A percentile compares a stretch with the other conserved stretches of the same genome.
These are phyloP conservation scores for Takakia lepidozioides DNA, from an alignment of 225 moss, liverwort and hornwort genomes.

Conservation along the genomic window DNA sequence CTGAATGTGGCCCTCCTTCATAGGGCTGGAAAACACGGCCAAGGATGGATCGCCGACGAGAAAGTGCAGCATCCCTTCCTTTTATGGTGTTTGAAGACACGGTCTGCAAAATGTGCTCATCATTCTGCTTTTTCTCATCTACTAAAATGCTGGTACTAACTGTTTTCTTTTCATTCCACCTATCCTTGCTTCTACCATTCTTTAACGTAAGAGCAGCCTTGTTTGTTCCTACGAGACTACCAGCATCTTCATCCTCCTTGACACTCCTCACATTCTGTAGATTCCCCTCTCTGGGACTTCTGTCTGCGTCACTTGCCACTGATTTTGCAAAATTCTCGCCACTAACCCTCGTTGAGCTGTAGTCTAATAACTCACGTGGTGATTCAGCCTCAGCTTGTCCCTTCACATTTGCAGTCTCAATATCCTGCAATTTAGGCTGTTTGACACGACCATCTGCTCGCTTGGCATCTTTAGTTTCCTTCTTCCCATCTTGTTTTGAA, in stretches of 20 bases:
- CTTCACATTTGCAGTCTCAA: not conserved
- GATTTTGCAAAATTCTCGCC: not conserved
- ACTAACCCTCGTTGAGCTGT: not conserved
- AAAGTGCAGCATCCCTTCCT: slow-evolving; percentile 1
- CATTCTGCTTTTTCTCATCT: not conserved
- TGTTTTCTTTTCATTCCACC: not conserved
- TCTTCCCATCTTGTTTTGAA: slow-evolving; percentile 8
- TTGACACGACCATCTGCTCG: not conserved
- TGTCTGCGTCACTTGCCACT: too few species aligned
- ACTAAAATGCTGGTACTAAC: not conserved
- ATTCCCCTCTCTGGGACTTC: too few species aligned
- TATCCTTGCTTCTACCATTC: not conserved
- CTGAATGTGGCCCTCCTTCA: not conserved
- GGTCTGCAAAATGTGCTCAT: not conserved
- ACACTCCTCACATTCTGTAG: too few species aligned
- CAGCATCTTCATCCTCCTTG: too few species aligned
- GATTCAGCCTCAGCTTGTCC: not conserved
- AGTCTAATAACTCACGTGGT: not conserved
- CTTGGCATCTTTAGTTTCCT: slow-evolving; percentile 8
- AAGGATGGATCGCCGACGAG: slow-evolving; percentile 5
- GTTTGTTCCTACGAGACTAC: too few species aligned
- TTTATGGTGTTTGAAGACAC: not conserved
- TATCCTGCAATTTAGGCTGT: not conserved
- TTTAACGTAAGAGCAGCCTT: too few species aligned
- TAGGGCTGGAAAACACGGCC: slow-evolving; percentile 1